Percentiles rank a stretch among this genome's conserved stretches.
Conservation (phyloP, 441 rosid species). For the Gossypium schwendimanii region DNA sequence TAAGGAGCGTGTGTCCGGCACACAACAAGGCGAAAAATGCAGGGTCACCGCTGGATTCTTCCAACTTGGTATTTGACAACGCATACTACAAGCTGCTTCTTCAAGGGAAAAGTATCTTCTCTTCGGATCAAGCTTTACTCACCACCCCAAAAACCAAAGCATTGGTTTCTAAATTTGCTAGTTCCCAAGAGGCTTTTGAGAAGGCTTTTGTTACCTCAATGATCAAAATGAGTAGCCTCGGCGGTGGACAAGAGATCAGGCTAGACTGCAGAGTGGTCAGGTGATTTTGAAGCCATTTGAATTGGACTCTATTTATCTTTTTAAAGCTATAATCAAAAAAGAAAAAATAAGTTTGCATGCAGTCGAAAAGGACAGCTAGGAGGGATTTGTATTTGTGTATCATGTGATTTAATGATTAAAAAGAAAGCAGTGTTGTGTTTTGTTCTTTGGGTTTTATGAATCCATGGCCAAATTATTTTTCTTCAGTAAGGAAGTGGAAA, state of each 20-base stretch:
- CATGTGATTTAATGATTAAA: neutral
- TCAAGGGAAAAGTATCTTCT: slow-evolving; percentile 44
- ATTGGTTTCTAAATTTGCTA: slow-evolving; percentile 39
- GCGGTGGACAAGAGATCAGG: slow-evolving; percentile 49
- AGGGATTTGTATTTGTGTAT: neutral
- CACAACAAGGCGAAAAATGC: slow-evolving; percentile 43
- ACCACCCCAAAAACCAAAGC: slow-evolving; percentile 27
- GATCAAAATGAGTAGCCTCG: slow-evolving; percentile 55
- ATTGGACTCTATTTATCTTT: neutral
- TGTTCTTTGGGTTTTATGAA: neutral
- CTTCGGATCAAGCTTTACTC: slow-evolving; percentile 52
- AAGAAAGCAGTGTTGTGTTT: neutral
- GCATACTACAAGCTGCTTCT: slow-evolving; percentile 45
- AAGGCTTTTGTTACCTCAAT: slow-evolving; percentile 46
- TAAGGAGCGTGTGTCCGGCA: slow-evolving; percentile 37
- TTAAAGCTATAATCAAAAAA: neutral
- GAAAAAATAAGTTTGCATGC: neutral
- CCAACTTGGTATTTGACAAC: slow-evolving; percentile 33
- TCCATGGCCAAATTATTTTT: neutral
- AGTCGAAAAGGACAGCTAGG: neutral
- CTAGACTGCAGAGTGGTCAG: slow-evolving; percentile 38
- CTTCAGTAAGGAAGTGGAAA: neutral
- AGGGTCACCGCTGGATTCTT: slow-evolving; percentile 37
- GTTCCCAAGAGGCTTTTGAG: slow-evolving; percentile 26
- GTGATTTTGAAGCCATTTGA: slow-evolving; percentile 9